Percentiles rank a stretch among this genome's conserved stretches.
Conservation (phyloP, 2,329 filamentous ascomycete genomes). For the Ophiostoma perfectum region DNA sequence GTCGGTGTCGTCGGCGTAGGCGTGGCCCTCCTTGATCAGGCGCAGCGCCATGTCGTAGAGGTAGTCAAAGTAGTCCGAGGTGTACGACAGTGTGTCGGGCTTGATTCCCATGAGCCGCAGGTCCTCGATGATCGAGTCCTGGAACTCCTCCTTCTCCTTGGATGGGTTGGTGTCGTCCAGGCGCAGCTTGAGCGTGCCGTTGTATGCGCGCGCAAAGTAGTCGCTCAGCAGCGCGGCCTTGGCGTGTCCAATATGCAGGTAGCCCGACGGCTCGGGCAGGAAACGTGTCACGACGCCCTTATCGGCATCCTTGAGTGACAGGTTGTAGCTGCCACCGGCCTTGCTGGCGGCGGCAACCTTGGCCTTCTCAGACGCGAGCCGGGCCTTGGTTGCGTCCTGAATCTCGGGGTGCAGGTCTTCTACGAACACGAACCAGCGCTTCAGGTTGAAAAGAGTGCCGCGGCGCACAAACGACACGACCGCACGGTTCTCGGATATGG, state of each 20-base stretch:
- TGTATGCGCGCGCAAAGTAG: constrained; percentile 93
- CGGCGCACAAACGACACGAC: constrained; percentile 75
- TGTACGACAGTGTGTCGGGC: constrained; percentile 80
- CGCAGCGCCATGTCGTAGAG: constrained; percentile 80
- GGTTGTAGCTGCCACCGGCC: constrained; percentile 81
- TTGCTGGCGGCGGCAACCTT: constrained; percentile 66
- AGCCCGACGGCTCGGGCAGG: constrained; percentile 90
- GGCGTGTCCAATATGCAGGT: constrained; percentile 91
- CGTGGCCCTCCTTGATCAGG: constrained; percentile 79
- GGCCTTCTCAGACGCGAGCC: constrained; percentile 62
- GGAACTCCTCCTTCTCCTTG: constrained; percentile 95
- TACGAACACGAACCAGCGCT: constrained; percentile 82
- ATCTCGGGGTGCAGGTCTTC: constrained; percentile 77
- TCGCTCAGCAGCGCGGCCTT: constrained; percentile 72
- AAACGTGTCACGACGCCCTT: constrained; percentile 89
- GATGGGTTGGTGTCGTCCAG: constrained; percentile 97
- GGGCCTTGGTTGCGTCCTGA: constrained; percentile 61
- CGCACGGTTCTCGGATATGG: constrained; percentile 78
- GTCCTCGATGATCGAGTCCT: constrained; percentile 90
- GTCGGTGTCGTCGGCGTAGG: constrained; percentile 91
- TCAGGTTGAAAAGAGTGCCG: constrained; percentile 67
- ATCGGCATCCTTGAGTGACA: constrained; percentile 76
- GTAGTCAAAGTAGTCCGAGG: constrained; percentile 91
- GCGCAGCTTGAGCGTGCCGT: constrained; percentile 82
- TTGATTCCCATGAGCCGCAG: constrained; percentile 85